Evolutionary conservation across 805 yeast genomes (phyloP).

Genomic region (Ogataea minuta): DNA sequence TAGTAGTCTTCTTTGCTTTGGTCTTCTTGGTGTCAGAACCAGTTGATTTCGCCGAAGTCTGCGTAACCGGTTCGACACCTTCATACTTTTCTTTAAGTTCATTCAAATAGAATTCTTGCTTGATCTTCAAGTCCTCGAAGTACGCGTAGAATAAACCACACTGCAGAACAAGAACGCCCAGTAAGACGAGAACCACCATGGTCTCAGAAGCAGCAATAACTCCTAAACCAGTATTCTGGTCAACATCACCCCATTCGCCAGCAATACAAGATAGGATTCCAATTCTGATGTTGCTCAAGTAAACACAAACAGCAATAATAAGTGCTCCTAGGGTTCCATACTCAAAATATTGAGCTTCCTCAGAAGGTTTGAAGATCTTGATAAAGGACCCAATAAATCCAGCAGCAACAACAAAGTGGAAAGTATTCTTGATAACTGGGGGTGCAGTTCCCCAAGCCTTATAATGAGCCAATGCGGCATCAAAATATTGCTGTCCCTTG

Average conservation of each 20-base stretch:
- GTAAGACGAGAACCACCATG: constrained; percentile 64
- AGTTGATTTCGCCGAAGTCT: constrained; percentile 17
- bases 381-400: constrained; percentile 73
- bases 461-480: constrained; percentile 69
- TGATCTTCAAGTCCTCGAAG: constrained; percentile 28
- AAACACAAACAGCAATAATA: constrained; percentile 72
- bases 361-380: constrained; percentile 84
- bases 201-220: constrained; percentile 89
- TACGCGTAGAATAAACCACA: constrained; percentile 83
- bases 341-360: constrained; percentile 83
- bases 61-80: constrained; percentile 5
- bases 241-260: constrained; percentile 94
- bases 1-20: constrained; percentile 22
- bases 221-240: constrained; percentile 77
- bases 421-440: constrained; percentile 49
- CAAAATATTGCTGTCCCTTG: constrained; percentile 53
- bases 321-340: constrained; percentile 79
- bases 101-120: constrained; percentile 25
- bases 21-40: constrained; percentile 22
- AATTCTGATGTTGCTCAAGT: constrained; percentile 79
- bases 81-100: constrained; percentile 27
- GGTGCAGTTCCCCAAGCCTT: constrained; percentile 70
- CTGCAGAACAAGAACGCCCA: constrained; percentile 83
- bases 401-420: constrained; percentile 58
- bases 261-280: constrained; percentile 68